Evolutionary conservation across 1,284 basidiomycete genomes (phyloP), one percentile per base, ranked within the genome.

Genomic region (Pisolithus thermaeus): DNA sequence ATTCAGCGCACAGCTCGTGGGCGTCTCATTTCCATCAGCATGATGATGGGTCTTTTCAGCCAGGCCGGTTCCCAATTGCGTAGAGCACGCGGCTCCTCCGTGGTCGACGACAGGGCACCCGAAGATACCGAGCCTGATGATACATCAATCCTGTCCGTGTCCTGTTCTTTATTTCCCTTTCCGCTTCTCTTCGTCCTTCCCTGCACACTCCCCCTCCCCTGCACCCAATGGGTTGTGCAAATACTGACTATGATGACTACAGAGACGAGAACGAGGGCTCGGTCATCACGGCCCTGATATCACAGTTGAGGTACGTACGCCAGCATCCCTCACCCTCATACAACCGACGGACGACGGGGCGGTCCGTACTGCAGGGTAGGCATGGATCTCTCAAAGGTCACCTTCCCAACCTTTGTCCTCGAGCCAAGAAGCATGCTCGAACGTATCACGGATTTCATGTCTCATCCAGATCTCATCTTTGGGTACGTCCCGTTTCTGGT

Each of bases 401-500:
- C 95, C 16, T 88, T 92, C 68, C 90, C 89, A 43, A 97, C 93
- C 0, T 97, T 97, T 62, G 94, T 97, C 0, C 81, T 97, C 52
- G 94, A 97, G 70, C 93, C 93, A 6, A 77, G 93, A 61, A 90
- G 87, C 62, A 91, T 97, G 85, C 80, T 96, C 48, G 94, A 97
- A 73, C 84, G 94, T 59, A 95, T 97, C 65, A 97, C 94, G 39
- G 97, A 99, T 75, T 99, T 99, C 70, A 95, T 99, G 87, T 92
- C 92, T 55, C 96, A 98, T 73, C 94, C 97, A 23, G 95, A 99
- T 73, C 84, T 98, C 65, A 87, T 99, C 67, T 98, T 96, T 73
- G 91, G 92, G 90, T 84, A 67, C 73, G 90, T 79, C 48, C 37
- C 54, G 49, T 52, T 55, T 41, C 30, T 49, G 52, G 40, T 54